Evolutionary conservation across 495 filamentous ascomycete species (phyloP).

Genomic region (Podospora tetraspora): DNA sequence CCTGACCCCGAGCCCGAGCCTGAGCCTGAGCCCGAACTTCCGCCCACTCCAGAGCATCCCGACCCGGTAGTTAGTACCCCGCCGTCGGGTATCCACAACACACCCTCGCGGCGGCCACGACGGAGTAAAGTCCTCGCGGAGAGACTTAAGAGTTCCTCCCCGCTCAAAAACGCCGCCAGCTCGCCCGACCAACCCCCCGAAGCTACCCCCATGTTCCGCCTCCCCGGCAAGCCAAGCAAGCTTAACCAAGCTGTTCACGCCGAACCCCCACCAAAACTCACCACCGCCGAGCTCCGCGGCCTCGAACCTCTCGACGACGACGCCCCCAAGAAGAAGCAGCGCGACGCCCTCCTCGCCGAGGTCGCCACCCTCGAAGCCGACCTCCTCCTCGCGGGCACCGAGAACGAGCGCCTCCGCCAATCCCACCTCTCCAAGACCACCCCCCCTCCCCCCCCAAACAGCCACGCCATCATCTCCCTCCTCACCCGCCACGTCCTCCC

Average conservation of each 20-base stretch:
- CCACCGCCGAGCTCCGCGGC: conserved; percentile 30
- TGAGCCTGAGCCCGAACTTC: conserved; percentile 63
- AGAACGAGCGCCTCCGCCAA: conserved; percentile 39
- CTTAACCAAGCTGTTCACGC: neutral
- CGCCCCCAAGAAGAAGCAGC: conserved; percentile 35
- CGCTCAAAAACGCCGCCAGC: conserved; percentile 34
- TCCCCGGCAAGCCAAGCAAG: conserved; percentile 9
- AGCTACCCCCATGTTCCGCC: neutral
- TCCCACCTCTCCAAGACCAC: conserved; percentile 20
- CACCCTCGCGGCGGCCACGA: conserved; percentile 42
- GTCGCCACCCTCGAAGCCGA: conserved; percentile 36
- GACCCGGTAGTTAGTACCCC: conserved; percentile 49
- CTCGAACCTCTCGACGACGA: conserved; percentile 34
- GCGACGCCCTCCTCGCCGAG: conserved; percentile 35
- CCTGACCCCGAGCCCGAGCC: conserved; percentile 49
- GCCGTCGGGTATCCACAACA: conserved; percentile 50
- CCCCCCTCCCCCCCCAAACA: conserved; percentile 23
- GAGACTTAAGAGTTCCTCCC: conserved; percentile 40
- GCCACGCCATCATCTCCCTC: conserved; percentile 32
- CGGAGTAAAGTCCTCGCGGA: conserved; percentile 36
- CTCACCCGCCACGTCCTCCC: conserved; percentile 37
- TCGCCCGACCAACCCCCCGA: neutral
- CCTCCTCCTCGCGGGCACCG: conserved; percentile 28
- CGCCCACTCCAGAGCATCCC: conserved; percentile 61
- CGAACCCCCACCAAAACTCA: neutral